Conservation (phyloP, 179 eudicot genomes). For the Sideroxylon spinosum region DNA sequence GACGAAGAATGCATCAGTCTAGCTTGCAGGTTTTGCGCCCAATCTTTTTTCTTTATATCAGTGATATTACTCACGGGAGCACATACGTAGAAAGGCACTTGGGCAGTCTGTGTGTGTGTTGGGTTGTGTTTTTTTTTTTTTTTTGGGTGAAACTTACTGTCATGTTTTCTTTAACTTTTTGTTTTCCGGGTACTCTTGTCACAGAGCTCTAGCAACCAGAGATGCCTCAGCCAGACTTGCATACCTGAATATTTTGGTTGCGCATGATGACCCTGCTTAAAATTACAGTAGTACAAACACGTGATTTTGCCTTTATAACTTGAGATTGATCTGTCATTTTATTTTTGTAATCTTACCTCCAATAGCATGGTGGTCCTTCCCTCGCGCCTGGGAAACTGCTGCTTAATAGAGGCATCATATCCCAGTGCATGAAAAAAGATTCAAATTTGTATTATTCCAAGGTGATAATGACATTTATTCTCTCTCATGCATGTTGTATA, state of each 20-base stretch:
- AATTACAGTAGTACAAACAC: neutral
- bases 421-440: neutral
- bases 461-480: too few species aligned
- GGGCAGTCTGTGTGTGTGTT: neutral
- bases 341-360: neutral
- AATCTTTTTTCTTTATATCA: constrained; percentile 7
- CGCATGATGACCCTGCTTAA: neutral
- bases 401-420: neutral
- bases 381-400: neutral
- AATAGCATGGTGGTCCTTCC: neutral
- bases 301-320: neutral
- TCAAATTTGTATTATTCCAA: too few species aligned
- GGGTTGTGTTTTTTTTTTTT: neutral
- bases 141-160: neutral
- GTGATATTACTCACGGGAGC: neutral
- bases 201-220: constrained; percentile 50
- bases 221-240: constrained; percentile 28
- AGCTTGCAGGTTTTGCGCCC: constrained; percentile 60
- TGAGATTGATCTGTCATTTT: constrained; percentile 5
- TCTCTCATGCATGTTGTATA: too few species aligned
- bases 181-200: neutral
- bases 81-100: neutral
- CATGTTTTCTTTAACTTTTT: neutral
- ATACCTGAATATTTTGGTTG: neutral
- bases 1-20: constrained; percentile 77